A percentile compares a stretch with the other conserved stretches of the same genome.
Evolutionary conservation across 371 early-diverging fungal genomes (phyloP).

Genomic region (Neoconidiobolus thromboides): DNA sequence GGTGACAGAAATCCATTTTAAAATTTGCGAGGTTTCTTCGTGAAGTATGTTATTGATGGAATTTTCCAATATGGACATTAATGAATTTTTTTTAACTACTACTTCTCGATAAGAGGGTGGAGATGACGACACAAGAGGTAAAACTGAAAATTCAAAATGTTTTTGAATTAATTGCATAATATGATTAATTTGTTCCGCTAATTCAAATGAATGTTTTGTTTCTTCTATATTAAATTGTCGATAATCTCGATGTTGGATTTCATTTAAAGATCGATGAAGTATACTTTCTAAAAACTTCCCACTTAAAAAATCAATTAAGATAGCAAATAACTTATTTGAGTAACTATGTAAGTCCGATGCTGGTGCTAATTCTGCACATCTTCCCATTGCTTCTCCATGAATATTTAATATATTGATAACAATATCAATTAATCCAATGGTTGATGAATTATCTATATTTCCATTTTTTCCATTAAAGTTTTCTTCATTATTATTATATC

Average conservation of each 20-base stretch:
- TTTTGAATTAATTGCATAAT: constrained; percentile 68
- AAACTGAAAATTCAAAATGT: constrained; percentile 67
- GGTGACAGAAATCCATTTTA: constrained; percentile 32
- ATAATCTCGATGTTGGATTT: constrained; percentile 12
- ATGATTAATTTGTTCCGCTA: constrained; percentile 44
- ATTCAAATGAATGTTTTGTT: constrained; percentile 24
- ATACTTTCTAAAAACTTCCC: background rate
- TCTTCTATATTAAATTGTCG: constrained; percentile 44
- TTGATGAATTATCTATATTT: constrained; percentile 10
- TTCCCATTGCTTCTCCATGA: constrained; percentile 66
- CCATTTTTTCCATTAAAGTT: background rate
- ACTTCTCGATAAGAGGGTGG: constrained; percentile 71
- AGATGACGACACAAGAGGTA: constrained; percentile 49
- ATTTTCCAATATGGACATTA: constrained; percentile 57
- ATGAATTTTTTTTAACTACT: constrained; percentile 63
- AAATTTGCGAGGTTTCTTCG: constrained; percentile 35
- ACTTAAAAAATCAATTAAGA: background rate
- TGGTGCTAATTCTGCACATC: constrained; percentile 62
- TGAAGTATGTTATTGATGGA: constrained; percentile 58
- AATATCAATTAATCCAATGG: constrained; percentile 33
- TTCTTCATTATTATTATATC: background rate
- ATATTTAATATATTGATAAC: constrained; percentile 48
- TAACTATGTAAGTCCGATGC: constrained; percentile 33
- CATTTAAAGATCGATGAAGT: constrained; percentile 16
- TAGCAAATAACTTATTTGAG: background rate